These are phyloP conservation scores for Pythium scleroteichum DNA, from an alignment of 352 stramenopile species.

Conservation along the genomic window DNA sequence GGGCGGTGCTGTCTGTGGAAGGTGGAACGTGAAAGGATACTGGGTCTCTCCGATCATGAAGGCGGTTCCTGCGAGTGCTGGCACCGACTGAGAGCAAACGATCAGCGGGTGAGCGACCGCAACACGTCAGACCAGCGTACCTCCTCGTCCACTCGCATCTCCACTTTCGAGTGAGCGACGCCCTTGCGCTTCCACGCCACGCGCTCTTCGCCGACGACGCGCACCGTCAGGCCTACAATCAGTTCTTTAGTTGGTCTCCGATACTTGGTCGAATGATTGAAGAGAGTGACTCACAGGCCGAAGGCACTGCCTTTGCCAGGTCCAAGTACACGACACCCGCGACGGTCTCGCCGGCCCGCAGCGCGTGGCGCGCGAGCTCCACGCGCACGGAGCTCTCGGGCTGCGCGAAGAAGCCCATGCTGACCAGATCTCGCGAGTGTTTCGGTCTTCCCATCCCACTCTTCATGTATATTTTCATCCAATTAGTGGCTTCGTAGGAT, in stretches of 20 bases:
- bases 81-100: neutral
- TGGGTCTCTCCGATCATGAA: slow-evolving; percentile 5
- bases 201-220: neutral
- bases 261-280: too few relatives aligned
- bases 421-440: neutral
- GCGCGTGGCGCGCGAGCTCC: neutral
- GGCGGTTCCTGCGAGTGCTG: neutral
- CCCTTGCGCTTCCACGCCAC: slow-evolving; percentile 8
- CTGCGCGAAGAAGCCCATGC: slow-evolving; percentile 11
- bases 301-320: neutral
- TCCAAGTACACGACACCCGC: neutral
- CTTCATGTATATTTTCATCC: too few relatives aligned
- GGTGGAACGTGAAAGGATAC: slow-evolving; percentile 1
- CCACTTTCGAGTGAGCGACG: neutral
- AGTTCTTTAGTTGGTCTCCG: neutral
- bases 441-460: too few relatives aligned
- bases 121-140: neutral
- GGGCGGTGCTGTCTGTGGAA: neutral
- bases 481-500: too few relatives aligned
- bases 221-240: slow-evolving; percentile 4
- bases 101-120: neutral
- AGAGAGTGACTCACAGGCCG: slow-evolving; percentile 3
- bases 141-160: slow-evolving; percentile 3
- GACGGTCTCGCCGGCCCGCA: slow-evolving; percentile 1
- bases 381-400: slow-evolving; percentile 11